Conservation (phyloP, 2,329 filamentous ascomycete species). For the Didymellaceae sp. region DNA sequence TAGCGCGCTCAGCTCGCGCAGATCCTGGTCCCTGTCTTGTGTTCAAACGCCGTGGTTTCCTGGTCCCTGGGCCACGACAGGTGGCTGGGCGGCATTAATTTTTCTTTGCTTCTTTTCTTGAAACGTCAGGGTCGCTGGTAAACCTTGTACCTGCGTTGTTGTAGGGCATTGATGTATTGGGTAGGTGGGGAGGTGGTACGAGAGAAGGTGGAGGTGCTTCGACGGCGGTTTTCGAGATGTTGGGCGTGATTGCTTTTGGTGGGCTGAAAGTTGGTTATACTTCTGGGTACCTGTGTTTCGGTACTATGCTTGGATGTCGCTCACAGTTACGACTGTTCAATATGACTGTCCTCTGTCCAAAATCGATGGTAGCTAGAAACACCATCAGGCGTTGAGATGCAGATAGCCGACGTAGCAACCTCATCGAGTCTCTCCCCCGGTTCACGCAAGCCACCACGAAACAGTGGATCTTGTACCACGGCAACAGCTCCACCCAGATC, state of each 20-base stretch:
- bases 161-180: neutral
- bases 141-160: conserved; percentile 7
- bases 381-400: too few species aligned
- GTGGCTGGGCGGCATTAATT: conserved; percentile 3
- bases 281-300: neutral
- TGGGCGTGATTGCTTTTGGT: neutral
- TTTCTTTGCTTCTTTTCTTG: too few species aligned
- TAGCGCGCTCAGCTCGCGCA: neutral
- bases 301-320: too few species aligned
- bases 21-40: neutral
- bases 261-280: too few species aligned
- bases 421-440: too few species aligned
- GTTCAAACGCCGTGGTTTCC: conserved; percentile 1
- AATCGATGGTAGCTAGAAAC: too few species aligned
- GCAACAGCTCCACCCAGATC: neutral
- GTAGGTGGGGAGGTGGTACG: neutral
- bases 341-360: too few species aligned
- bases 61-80: conserved; percentile 11
- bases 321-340: too few species aligned
- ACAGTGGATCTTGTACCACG: conserved; percentile 12
- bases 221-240: neutral
- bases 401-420: too few species aligned
- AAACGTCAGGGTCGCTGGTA: conserved; percentile 2
- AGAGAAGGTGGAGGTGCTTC: neutral
- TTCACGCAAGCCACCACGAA: neutral